A percentile compares a stretch with the other conserved stretches of the same genome.
These are phyloP conservation scores for Leonotis leonurus DNA, from an alignment of 257 asterid species.

Conservation along the genomic window DNA sequence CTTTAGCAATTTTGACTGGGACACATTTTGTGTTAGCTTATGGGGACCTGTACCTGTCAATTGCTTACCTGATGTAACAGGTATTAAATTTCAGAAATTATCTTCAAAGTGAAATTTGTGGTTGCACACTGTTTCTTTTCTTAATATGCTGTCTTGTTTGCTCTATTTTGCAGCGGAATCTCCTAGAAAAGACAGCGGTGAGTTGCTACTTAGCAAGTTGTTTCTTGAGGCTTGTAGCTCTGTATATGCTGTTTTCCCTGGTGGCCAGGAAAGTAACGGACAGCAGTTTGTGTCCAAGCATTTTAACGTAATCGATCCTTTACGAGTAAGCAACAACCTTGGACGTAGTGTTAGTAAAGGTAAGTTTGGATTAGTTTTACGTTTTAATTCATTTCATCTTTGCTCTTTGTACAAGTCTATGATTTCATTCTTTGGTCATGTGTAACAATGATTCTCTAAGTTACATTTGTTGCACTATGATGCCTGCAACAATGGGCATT, in stretches of 20 bases:
- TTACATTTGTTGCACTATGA: background rate
- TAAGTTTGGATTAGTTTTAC: conserved; percentile 20
- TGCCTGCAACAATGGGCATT: background rate
- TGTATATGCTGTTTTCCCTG: conserved; percentile 86
- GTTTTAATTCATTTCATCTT: background rate
- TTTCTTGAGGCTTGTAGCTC: conserved; percentile 90
- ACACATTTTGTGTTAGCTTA: conserved; percentile 81
- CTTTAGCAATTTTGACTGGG: conserved; percentile 98
- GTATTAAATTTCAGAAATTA: conserved; percentile 33
- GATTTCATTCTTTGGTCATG: background rate
- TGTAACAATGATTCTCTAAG: background rate
- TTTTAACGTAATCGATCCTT: conserved; percentile 93
- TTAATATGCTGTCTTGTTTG: background rate
- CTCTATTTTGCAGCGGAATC: conserved; percentile 53
- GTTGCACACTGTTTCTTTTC: background rate
- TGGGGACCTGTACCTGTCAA: conserved; percentile 91
- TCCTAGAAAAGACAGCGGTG: conserved; percentile 84
- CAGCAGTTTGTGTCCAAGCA: conserved; percentile 81
- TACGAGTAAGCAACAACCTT: conserved; percentile 95
- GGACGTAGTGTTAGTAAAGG: conserved; percentile 99
- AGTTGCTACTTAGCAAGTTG: conserved; percentile 79
- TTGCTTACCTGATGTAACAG: conserved; percentile 80
- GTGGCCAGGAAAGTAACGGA: conserved; percentile 81
- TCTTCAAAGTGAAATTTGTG: background rate
- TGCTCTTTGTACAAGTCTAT: background rate